Conservation (phyloP, 2,329 filamentous ascomycete species). For the Ramularia endophylla region DNA sequence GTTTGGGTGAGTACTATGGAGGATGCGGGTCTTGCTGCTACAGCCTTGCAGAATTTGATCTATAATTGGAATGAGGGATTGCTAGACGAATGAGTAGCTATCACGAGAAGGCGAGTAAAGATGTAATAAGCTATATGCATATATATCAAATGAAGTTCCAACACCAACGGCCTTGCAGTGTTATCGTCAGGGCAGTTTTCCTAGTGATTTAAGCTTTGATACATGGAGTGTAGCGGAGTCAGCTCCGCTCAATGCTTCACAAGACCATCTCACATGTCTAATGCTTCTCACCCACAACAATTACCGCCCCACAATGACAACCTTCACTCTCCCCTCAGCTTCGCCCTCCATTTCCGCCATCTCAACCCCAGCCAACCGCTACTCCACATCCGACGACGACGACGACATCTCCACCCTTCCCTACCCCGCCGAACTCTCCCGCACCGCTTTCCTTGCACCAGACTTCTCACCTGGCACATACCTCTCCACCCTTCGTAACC, state of each 20-base stretch:
- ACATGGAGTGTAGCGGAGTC: too few relatives aligned
- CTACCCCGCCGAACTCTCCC: slow-evolving; percentile 78
- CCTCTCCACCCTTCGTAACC: slow-evolving; percentile 73
- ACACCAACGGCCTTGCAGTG: too few relatives aligned
- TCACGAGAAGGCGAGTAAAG: too few relatives aligned
- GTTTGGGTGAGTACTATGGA: not conserved
- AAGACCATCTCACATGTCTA: not conserved
- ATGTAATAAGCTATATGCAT: too few relatives aligned
- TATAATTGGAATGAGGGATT: not conserved
- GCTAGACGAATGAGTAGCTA: too few relatives aligned
- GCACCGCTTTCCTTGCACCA: slow-evolving; percentile 71
- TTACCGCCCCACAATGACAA: slow-evolving; percentile 41
- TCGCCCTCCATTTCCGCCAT: slow-evolving; percentile 17
- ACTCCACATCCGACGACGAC: slow-evolving; percentile 44
- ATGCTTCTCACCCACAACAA: not conserved
- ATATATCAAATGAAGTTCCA: too few relatives aligned
- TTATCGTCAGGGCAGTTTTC: too few relatives aligned
- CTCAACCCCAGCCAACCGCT: slow-evolving; percentile 39
- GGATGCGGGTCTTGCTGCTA: not conserved
- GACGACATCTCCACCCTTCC: slow-evolving; percentile 64
- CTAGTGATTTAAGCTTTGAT: too few relatives aligned
- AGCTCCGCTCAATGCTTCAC: not conserved
- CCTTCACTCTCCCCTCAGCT: slow-evolving; percentile 40
- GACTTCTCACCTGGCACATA: slow-evolving; percentile 76
- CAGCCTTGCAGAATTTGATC: not conserved